phyloP scores from a whole-genome alignment of 768 basidiomycete genomes.

The Fomitopsis serialis region DNA sequence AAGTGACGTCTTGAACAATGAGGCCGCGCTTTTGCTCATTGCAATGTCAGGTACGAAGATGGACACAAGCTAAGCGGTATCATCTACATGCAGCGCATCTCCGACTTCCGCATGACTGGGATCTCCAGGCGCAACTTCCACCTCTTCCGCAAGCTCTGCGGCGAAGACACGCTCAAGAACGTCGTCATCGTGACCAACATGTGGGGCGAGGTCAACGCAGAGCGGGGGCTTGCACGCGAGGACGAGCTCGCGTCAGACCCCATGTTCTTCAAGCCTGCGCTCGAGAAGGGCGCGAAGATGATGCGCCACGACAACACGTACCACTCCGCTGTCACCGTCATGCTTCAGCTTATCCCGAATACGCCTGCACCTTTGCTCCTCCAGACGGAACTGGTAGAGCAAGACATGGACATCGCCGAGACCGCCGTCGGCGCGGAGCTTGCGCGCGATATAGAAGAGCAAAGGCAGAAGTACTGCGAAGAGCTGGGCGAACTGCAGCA shows the following conservation, averaged over 20 bases:
- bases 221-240: conserved; percentile 5
- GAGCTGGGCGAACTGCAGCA: conserved; percentile 30
- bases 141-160: conserved; percentile 19
- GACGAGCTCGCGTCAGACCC: conserved; percentile 46
- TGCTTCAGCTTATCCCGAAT: conserved; percentile 36
- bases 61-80: conserved; percentile 13
- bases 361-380: conserved; percentile 42
- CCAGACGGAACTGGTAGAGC: conserved; percentile 48
- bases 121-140: conserved; percentile 7
- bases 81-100: conserved; percentile 20
- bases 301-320: conserved; percentile 37
- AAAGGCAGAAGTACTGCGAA: conserved; percentile 39
- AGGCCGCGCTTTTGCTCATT: neutral
- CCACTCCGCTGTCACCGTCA: conserved; percentile 34
- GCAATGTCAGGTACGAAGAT: conserved; percentile 11
- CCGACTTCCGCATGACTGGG: conserved; percentile 15
- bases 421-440: conserved; percentile 52
- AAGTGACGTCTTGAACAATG: neutral
- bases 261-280: conserved; percentile 94
- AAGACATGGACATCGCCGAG: conserved; percentile 40
- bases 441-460: conserved; percentile 41
- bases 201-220: conserved; percentile 17
- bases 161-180: conserved; percentile 14
- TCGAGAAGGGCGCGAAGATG: conserved; percentile 44
- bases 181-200: conserved; percentile 22